Evolutionary conservation across 1,284 basidiomycete genomes (phyloP), one percentile per base, ranked within the genome.

Genomic region (Sporisorium scitamineum): DNA sequence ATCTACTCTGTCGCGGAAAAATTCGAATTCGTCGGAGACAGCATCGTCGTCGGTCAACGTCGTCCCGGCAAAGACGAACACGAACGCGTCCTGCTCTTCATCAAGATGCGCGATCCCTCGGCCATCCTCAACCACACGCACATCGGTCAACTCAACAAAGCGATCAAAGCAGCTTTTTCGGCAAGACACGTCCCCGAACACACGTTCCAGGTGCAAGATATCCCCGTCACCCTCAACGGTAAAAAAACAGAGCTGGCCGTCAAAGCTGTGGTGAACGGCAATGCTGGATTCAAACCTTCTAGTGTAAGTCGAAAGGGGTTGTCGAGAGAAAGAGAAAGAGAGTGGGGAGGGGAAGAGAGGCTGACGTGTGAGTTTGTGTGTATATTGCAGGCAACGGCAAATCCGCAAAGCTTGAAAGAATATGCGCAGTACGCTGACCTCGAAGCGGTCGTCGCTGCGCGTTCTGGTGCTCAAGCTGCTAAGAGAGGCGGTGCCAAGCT

Each of bases 1-100:
- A 89, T 94, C 60, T 94, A 94, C 86, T 90, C 92, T 75, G 91
- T 94, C 53, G 88, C 94, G 37, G 82, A 88, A 55, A 69, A 76
- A 53, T 75, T 74, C 48, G 44, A 47, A 16, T 81, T 80, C 39
- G 73, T 85, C 16, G 78, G 77, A 39, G 84, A 85, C 60, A 78
- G 71, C 42, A 78, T 85, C 27, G 84, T 83, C 8, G 83, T 85
- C 2, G 83, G 84, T 10, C 84, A 75, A 63, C 66, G 63, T 2
- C 32, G 75, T 27, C 59, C 56, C 0, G 54, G 56, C 18, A 61
- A 64, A 1, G 81, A 85, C 70, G 76, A 78, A 37, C 70, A 84
- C 67, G 83, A 85, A 70, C 66, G 82, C n/a, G 84, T 85, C 1
- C 54, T 84, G 11, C 76, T 85, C 13, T 84, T 85, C 54, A 62